phyloP scores from a whole-genome alignment of 768 basidiomycete genomes.

The Lyophyllum decastes region DNA sequence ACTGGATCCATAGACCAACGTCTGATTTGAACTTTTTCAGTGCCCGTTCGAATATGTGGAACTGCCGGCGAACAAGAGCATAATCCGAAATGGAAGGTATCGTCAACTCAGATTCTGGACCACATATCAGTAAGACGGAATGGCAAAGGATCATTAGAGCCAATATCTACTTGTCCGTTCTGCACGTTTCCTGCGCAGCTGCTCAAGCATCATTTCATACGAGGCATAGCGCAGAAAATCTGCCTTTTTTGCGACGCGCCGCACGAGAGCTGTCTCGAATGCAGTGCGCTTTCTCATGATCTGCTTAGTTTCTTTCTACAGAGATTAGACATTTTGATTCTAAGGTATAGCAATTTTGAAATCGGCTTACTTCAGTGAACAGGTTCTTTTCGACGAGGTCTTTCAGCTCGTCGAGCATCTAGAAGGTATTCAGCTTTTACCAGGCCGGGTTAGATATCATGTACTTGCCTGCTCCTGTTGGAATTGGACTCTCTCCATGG shows the following conservation, averaged over 20 bases:
- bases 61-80: constrained; percentile 80
- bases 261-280: constrained; percentile 83
- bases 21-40: constrained; percentile 88
- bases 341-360: background rate
- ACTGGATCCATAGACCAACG: constrained; percentile 85
- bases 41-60: constrained; percentile 90
- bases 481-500: constrained; percentile 92
- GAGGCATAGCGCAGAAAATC: constrained; percentile 92
- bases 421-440: constrained; percentile 13
- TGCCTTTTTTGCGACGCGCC: constrained; percentile 80
- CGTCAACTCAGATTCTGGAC: constrained; percentile 40
- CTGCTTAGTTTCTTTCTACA: constrained; percentile 75
- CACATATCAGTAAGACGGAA: constrained; percentile 2
- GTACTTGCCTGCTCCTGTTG: constrained; percentile 82
- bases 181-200: constrained; percentile 72
- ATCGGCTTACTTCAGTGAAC: constrained; percentile 69
- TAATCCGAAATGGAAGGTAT: constrained; percentile 79
- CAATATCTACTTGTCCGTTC: constrained; percentile 60
- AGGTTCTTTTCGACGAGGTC: constrained; percentile 84
- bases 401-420: constrained; percentile 96
- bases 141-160: background rate
- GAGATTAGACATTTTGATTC: constrained; percentile 15
- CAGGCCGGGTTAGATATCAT: background rate
- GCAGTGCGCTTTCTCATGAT: constrained; percentile 84
- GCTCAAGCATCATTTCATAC: constrained; percentile 89